phyloP scores from a whole-genome alignment of 2,329 filamentous ascomycete genomes.

The Harringtonia aguacate region DNA sequence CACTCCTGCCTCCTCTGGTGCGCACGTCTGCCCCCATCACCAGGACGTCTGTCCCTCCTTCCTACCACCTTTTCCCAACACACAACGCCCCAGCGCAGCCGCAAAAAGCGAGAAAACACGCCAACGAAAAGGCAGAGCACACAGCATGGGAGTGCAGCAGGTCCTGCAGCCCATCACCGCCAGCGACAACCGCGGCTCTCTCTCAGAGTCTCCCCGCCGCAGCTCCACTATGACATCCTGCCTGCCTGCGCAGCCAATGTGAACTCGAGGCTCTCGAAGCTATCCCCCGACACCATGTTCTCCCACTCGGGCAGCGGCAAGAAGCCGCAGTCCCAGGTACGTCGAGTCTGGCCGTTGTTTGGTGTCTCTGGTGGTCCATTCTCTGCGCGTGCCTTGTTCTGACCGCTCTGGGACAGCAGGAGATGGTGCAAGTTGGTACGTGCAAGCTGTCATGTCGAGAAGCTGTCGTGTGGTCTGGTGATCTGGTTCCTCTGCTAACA shows the following conservation, averaged over 20 bases:
- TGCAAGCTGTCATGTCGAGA: conserved; percentile 17
- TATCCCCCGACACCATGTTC: conserved; percentile 41
- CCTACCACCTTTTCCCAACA: too few relatives aligned
- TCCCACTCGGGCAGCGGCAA: conserved; percentile 55
- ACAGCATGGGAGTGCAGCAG: conserved; percentile 2
- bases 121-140: not conserved
- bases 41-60: too few relatives aligned
- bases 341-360: conserved; percentile 12
- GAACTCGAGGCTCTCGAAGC: not conserved
- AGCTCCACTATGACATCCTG: not conserved
- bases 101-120: too few relatives aligned
- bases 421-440: conserved; percentile 99
- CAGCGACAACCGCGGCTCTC: not conserved
- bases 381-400: conserved; percentile 13
- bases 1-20: too few relatives aligned
- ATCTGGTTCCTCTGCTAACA: too few relatives aligned
- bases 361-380: conserved; percentile 7
- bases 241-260: not conserved
- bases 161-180: not conserved
- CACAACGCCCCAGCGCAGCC: too few relatives aligned
- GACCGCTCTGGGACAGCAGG: conserved; percentile 39
- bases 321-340: conserved; percentile 63
- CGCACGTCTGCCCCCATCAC: too few relatives aligned
- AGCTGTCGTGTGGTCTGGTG: too few relatives aligned
- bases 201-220: not conserved